Base-by-base conservation (phyloP, 1,284 basidiomycete species). In the Microstroma glucosiphilum region DNA sequence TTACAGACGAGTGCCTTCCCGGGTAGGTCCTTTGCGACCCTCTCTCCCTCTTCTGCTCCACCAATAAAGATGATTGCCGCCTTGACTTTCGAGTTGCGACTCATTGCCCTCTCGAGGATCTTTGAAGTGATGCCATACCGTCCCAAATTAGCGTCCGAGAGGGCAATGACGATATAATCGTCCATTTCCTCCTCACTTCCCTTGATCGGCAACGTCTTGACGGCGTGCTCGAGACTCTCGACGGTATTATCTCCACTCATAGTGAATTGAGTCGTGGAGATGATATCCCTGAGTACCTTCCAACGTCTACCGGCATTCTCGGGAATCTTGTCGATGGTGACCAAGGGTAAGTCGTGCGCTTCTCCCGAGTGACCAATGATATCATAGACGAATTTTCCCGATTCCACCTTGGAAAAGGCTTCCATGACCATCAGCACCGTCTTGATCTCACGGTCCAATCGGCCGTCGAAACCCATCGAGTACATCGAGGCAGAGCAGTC, bases 101-200 rank as follows among this genome's bases (percentile, higher is more conserved):
- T 61, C 40, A 79, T 67, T 6, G 69, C 67, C n/a, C 63, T 55
- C 19, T 63, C 68, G 21, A 79, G 67, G 15, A 60, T 42, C 12
- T 67, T 61, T 13, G 68, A 57, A 0, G 74, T 75, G 68, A 81
- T 81, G 42, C 69, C 70, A 66, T 81, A 81, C 15, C 80, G 65
- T 6, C 64, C 62, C 53, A 81, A 71, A 61, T 81, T 79, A 40
- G 80, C 80, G 60, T 81, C 80, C 15, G 72, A 72, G 25, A 81
- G 63, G 11, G 72, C 79, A 61, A 81, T 76, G 57, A 81, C 78
- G 67, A 81, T 79, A 67, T 75, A 76, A 60, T 81, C 80, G 66
- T 81, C 77, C 62, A 72, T 73, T 23, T 68, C 72, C 37, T 63
- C 49, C 40, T 65, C 65, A 21, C 65, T 60, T 25, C 64, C 64